These are phyloP conservation scores for Naumovozyma castellii DNA, from an alignment of 805 yeast species.

Conservation along the genomic window DNA sequence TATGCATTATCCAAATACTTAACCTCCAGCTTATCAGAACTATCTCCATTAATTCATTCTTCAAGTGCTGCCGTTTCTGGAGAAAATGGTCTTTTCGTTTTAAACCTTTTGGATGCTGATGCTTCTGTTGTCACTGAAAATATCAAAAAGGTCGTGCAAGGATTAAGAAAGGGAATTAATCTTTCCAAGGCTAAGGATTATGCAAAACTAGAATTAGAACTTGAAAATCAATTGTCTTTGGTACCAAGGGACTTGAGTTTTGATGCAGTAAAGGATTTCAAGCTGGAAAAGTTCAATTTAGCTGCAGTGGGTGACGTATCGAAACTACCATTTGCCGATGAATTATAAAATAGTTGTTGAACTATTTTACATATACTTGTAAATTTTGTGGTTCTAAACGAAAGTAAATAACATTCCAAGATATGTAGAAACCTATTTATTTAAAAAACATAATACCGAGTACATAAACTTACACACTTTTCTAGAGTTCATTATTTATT, in stretches of 20 bases:
- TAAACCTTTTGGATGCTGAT: constrained; percentile 51
- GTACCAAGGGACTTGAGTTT: constrained; percentile 32
- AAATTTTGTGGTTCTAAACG: not conserved
- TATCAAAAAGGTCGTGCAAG: constrained; percentile 49
- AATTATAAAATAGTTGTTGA: constrained; percentile 42
- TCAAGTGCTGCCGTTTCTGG: constrained; percentile 38
- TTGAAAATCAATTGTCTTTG: constrained; percentile 33
- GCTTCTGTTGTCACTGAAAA: constrained; percentile 51
- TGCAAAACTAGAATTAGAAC: constrained; percentile 36
- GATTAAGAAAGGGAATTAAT: constrained; percentile 44
- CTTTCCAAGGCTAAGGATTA: constrained; percentile 51
- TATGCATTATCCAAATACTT: constrained; percentile 64
- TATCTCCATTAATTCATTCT: constrained; percentile 43
- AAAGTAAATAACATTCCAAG: not conserved
- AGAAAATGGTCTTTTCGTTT: constrained; percentile 68
- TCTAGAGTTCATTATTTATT: no score
- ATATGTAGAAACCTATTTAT: not conserved
- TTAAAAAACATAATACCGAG: no score
- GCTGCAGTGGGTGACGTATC: constrained; percentile 86
- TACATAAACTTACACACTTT: no score
- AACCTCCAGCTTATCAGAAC: constrained; percentile 47
- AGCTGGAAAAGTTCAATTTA: constrained; percentile 61
- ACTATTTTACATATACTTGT: not conserved
- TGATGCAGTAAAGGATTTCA: constrained; percentile 33
- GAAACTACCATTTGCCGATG: constrained; percentile 80